Evolutionary conservation across 2,329 filamentous ascomycete genomes (phyloP).

Genomic region (Neonectria faginata): DNA sequence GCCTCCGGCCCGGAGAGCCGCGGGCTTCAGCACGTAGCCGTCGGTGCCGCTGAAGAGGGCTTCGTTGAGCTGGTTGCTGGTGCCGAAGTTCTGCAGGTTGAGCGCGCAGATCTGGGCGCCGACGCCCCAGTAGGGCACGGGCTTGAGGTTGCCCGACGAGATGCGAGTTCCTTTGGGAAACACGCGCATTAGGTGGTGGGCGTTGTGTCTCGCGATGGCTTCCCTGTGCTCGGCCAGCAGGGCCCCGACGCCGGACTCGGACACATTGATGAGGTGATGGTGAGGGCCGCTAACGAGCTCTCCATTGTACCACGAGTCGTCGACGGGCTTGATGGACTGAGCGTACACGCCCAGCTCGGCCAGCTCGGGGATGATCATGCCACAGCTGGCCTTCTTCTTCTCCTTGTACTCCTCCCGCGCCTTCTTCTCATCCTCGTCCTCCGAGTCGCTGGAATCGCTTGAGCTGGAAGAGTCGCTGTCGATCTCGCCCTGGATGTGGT

Average conservation of each 20-base stretch:
- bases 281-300: conserved; percentile 67
- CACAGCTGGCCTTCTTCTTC: conserved; percentile 61
- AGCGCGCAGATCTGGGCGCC: conserved; percentile 77
- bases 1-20: conserved; percentile 67
- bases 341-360: conserved; percentile 76
- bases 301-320: conserved; percentile 74
- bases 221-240: conserved; percentile 62
- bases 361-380: conserved; percentile 72
- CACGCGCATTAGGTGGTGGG: conserved; percentile 75
- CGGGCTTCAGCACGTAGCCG: conserved; percentile 75
- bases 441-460: conserved; percentile 51
- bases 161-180: conserved; percentile 78
- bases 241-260: conserved; percentile 67
- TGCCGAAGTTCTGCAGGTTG: conserved; percentile 77
- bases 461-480: conserved; percentile 49
- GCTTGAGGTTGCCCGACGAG: conserved; percentile 72
- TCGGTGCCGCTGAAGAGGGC: conserved; percentile 74
- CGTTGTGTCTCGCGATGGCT: conserved; percentile 69
- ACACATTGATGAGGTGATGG: conserved; percentile 77
- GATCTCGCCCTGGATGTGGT: conserved; percentile 67
- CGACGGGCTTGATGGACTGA: conserved; percentile 74
- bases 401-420: conserved; percentile 66
- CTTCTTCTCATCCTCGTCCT: conserved; percentile 56
- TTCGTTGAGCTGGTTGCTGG: conserved; percentile 75
- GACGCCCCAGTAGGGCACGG: conserved; percentile 73